These are phyloP conservation scores for Sarcodon aspratus DNA, from an alignment of 768 basidiomycete species.

Conservation along the genomic window DNA sequence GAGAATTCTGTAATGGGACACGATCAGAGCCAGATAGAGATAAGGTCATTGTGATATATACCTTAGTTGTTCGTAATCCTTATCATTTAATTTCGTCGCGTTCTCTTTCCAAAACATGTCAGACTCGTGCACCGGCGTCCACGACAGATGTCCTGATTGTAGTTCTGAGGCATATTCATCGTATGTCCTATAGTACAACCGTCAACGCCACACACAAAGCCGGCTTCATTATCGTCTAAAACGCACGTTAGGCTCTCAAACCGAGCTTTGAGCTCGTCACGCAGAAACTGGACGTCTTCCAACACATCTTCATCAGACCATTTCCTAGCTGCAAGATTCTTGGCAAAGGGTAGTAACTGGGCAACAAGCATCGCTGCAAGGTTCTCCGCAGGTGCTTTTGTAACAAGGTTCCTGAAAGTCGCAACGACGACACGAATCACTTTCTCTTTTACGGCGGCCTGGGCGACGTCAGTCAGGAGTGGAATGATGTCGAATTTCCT, in stretches of 20 bases:
- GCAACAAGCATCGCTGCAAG: slow-evolving; percentile 88
- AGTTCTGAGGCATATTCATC: slow-evolving; percentile 94
- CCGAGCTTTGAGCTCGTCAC: slow-evolving; percentile 73
- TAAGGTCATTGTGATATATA: slow-evolving; percentile 18
- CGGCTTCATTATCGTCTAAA: neutral
- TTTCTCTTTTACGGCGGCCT: slow-evolving; percentile 92
- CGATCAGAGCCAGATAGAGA: neutral
- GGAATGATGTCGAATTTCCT: slow-evolving; percentile 90
- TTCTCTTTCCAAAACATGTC: slow-evolving; percentile 99
- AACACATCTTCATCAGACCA: slow-evolving; percentile 93
- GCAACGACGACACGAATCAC: slow-evolving; percentile 89
- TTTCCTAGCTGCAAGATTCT: slow-evolving; percentile 75
- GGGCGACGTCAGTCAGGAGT: slow-evolving; percentile 71
- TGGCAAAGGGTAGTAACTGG: slow-evolving; percentile 76
- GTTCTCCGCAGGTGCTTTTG: slow-evolving; percentile 79
- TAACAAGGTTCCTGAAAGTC: slow-evolving; percentile 89
- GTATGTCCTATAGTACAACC: slow-evolving; percentile 54
- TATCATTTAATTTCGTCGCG: slow-evolving; percentile 75
- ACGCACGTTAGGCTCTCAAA: slow-evolving; percentile 87
- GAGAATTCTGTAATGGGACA: slow-evolving; percentile 43
- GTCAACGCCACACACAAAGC: neutral
- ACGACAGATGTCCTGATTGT: slow-evolving; percentile 80
- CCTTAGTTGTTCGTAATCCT: slow-evolving; percentile 79
- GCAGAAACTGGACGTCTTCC: slow-evolving; percentile 83
- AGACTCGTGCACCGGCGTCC: slow-evolving; percentile 94